These are phyloP conservation scores for Pleurotus eryngii DNA, from an alignment of 768 basidiomycete genomes.

Conservation along the genomic window DNA sequence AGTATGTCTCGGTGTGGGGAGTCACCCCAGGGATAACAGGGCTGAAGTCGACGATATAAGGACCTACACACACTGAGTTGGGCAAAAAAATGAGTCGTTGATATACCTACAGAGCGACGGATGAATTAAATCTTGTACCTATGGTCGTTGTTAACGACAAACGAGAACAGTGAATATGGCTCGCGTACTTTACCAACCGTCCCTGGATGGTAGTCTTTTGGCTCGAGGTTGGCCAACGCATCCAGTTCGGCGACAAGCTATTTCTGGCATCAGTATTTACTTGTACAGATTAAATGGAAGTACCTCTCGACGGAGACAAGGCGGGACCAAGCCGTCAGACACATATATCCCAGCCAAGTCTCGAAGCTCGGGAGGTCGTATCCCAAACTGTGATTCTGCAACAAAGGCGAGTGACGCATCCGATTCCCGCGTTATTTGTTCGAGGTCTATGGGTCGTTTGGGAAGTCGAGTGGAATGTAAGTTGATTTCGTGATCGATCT, in stretches of 20 bases:
- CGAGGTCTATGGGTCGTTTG: neutral
- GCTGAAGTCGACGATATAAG: neutral
- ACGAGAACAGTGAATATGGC: neutral
- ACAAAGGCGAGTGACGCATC: neutral
- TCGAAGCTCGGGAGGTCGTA: neutral
- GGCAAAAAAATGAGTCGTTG: neutral
- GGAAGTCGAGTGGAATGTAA: neutral
- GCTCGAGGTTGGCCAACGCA: constrained; percentile 10
- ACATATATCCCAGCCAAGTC: constrained; percentile 3
- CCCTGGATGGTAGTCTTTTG: constrained; percentile 14
- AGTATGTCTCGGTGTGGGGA: neutral
- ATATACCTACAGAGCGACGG: constrained; percentile 12
- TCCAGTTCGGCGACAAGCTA: constrained; percentile 12
- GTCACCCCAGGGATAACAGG: constrained; percentile 6
- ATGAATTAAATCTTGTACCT: constrained; percentile 16
- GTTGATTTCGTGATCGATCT: neutral
- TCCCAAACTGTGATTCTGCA: neutral
- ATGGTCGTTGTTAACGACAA: neutral
- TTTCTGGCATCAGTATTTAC: neutral
- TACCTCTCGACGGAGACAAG: constrained; percentile 12
- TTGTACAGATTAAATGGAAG: neutral
- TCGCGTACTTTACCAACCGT: constrained; percentile 10
- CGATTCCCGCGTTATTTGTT: neutral
- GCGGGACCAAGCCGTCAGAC: constrained; percentile 11
- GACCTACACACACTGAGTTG: neutral